phyloP scores from a whole-genome alignment of 2,329 filamentous ascomycete species.

The Aschersonia sp. region DNA sequence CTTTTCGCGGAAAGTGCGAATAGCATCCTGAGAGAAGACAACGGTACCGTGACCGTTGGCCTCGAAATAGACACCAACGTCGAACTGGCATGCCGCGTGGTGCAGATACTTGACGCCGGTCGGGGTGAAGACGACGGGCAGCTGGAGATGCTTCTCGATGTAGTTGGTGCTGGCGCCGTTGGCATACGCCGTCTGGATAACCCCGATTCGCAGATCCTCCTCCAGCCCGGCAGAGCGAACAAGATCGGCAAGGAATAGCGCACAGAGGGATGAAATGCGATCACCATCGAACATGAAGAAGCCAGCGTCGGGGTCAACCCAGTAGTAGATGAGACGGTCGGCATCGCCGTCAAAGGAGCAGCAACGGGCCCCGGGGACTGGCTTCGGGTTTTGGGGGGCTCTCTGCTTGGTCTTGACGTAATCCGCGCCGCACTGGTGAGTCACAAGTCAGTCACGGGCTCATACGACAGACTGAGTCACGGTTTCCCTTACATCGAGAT shows the following conservation, averaged over 20 bases:
- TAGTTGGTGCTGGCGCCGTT: slow-evolving; percentile 92
- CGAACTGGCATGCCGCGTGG: slow-evolving; percentile 88
- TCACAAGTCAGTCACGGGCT: slow-evolving; percentile 1
- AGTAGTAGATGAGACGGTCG: slow-evolving; percentile 92
- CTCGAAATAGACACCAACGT: slow-evolving; percentile 96
- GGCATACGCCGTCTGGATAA: slow-evolving; percentile 95
- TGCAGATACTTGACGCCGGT: slow-evolving; percentile 97
- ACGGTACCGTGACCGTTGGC: slow-evolving; percentile 96
- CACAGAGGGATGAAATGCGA: slow-evolving; percentile 86
- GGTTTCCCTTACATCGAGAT: slow-evolving; percentile 54
- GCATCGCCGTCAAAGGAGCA: slow-evolving; percentile 92
- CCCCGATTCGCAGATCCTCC: slow-evolving; percentile 74
- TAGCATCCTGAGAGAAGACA: slow-evolving; percentile 75
- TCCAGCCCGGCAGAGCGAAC: slow-evolving; percentile 65
- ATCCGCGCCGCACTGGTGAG: slow-evolving; percentile 69
- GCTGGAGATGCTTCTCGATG: slow-evolving; percentile 71
- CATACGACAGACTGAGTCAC: neutral
- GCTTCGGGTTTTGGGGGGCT: slow-evolving; percentile 70
- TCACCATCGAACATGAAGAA: slow-evolving; percentile 95
- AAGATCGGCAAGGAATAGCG: slow-evolving; percentile 85
- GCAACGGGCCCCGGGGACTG: slow-evolving; percentile 60
- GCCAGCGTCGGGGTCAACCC: slow-evolving; percentile 62
- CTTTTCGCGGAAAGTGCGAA: slow-evolving; percentile 62
- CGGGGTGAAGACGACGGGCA: slow-evolving; percentile 83
- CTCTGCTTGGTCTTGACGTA: slow-evolving; percentile 96